Base-by-base conservation (phyloP, 192 early-diverging fungal species). In the Chytriomyces confervae region DNA sequence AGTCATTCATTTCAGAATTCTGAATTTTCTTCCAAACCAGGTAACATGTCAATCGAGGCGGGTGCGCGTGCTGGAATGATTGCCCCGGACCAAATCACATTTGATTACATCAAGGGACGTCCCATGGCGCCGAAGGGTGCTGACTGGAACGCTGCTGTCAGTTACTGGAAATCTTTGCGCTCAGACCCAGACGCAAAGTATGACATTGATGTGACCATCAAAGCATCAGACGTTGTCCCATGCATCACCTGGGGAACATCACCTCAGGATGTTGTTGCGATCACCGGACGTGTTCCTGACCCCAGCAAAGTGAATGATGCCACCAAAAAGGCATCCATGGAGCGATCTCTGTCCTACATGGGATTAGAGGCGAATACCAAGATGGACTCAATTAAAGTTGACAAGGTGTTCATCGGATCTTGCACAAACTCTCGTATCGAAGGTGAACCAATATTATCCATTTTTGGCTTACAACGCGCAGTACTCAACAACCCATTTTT, bases 351-450 rank as follows among this genome's bases (percentile, higher is more conserved):
- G 48, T 80, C 82, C 10, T 92, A 92, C 77, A 92, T 92, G 82
- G 91, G 90, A 23, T 76, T 92, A 61, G 79, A 75, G 5, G 87
- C 91, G 67, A 89, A 89, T 79, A 89, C 86, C 3, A 80, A 78
- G 24, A 84, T 92, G 83, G 80, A 81, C 61, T 73, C 78, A 44
- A 84, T 92, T 75, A 71, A 79, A 64, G 81, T 92, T 51, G 90
- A 92, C 81, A 92, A 92, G 83, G 91, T 90, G 44, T 92, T 92
- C 76, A 92, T 92, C 76, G 91, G 91, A 13, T 89, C 88, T 29
- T 92, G 91, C 80, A 92, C 91, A 49, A 92, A 92, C 81, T 89
- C 90, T 49, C 89, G 91, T 48, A 92, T 92, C 80, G 91, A 92
- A 82, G 67, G 67, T 69, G 5, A 47, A 43, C 67, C 18, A 69